Percentiles rank a stretch among this genome's conserved stretches.
Conservation (phyloP, 352 stramenopile species). For the Globisporangium paddicum region DNA sequence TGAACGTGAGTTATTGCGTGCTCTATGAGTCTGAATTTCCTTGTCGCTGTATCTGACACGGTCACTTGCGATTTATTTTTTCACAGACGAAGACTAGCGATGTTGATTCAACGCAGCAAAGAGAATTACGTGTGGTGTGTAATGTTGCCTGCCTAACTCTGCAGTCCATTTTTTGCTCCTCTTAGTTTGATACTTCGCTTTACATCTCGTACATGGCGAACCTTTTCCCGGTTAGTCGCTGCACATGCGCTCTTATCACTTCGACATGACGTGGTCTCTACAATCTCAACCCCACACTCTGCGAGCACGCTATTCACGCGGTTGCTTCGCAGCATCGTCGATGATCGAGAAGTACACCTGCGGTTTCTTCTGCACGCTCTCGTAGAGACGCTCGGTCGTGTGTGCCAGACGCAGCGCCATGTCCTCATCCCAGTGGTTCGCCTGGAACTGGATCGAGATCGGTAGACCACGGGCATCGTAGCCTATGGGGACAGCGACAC, state of each 20-base stretch:
- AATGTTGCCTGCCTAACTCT: too few relatives aligned
- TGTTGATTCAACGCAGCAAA: too few relatives aligned
- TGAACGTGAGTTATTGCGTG: slow-evolving; percentile 16
- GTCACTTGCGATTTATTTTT: neutral
- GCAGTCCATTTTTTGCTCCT: neutral
- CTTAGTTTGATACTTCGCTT: neutral
- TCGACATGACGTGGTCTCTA: neutral
- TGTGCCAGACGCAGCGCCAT: slow-evolving; percentile 65
- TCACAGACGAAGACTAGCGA: neutral
- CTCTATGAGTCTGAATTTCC: neutral
- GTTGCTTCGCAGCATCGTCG: slow-evolving; percentile 31
- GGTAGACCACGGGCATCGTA: slow-evolving; percentile 59
- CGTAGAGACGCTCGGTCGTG: slow-evolving; percentile 38
- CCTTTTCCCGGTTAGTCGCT: too few relatives aligned
- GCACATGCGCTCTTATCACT: too few relatives aligned
- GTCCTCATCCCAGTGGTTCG: slow-evolving; percentile 71
- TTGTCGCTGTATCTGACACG: slow-evolving; percentile 18
- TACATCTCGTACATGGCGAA: too few relatives aligned
- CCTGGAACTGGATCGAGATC: slow-evolving; percentile 78
- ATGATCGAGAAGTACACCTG: slow-evolving; percentile 69
- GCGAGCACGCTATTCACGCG: too few relatives aligned
- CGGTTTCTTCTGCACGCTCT: slow-evolving; percentile 33
- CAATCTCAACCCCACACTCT: too few relatives aligned
- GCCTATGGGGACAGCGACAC: slow-evolving; percentile 66
- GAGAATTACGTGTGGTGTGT: too few relatives aligned